Base-by-base conservation (phyloP, 352 stramenopile genomes). In the Globisporangium canariense region DNA sequence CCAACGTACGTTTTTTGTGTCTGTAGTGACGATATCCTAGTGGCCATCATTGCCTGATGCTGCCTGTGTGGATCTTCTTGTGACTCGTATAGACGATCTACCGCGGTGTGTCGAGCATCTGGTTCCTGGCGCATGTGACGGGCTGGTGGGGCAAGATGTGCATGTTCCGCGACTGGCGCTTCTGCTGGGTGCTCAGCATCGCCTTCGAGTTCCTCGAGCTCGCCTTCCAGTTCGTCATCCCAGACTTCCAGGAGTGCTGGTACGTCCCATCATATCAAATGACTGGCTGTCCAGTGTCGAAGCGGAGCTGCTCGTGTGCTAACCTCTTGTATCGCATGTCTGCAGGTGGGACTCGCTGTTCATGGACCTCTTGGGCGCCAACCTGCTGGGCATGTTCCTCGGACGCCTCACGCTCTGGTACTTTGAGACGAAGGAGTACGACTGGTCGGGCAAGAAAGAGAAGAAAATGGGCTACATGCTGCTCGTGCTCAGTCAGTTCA, bases 221-320 rank as follows among this genome's bases (percentile, higher is more conserved):
- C 16, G 79, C 89, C 14, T 71, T 96, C 18, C 83, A 97, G 65
- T 96, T 95, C 74, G 76, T 97, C 36, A 95, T 96, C 51, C 86
- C 92, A 0, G 91, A 98, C 67, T 98, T 98, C 66, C 87, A 97
- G 65, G 93, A 98, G 73, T 98, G 93, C 73, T 98, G 91, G 90
- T 84, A 61, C 28, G 72, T 11, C 3, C 9, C 13, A n/a, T n/a
- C n/a, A n/a, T n/a, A 18, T 18, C 5, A 11, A 18, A 14, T 18
- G 38, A 45, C 38, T 18, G 9, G 13, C 13, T 18, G 3, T 58
- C 60, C 5, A 13, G 11, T 64, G 28, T 3, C 34, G 1, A n/a
- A 25, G 10, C 11, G 5, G 18, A 16, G 40, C 20, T 55, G 36
- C 20, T 16, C n/a, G 30, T 60, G 52, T 25, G 16, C 47, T 55